A percentile compares a stretch with the other conserved stretches of the same genome.
phyloP scores from a whole-genome alignment of 2,329 filamentous ascomycete species.

The Aspergillus thermomutatus region DNA sequence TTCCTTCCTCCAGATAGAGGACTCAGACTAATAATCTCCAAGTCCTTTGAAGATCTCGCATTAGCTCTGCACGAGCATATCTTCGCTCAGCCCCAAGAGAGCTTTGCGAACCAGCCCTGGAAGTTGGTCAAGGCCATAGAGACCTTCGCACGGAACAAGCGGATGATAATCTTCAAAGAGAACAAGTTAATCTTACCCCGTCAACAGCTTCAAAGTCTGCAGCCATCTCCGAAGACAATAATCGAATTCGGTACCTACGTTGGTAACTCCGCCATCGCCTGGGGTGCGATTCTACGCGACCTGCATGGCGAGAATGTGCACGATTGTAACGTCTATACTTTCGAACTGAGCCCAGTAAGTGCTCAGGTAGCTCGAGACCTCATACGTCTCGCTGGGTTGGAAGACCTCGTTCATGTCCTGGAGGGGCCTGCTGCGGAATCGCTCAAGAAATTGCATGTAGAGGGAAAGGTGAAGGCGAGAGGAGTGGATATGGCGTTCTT shows the following conservation, averaged over 20 bases:
- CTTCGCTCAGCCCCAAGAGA: constrained; percentile 14
- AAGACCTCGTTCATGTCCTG: constrained; percentile 31
- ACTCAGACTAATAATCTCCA: neutral
- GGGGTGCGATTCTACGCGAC: constrained; percentile 22
- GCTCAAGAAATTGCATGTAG: constrained; percentile 22
- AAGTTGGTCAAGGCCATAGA: constrained; percentile 30
- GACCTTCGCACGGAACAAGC: constrained; percentile 25
- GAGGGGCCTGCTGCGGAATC: constrained; percentile 31
- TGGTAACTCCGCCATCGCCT: constrained; percentile 36
- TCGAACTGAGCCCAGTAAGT: constrained; percentile 33
- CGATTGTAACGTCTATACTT: constrained; percentile 30
- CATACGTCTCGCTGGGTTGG: constrained; percentile 32
- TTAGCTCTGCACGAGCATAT: constrained; percentile 17
- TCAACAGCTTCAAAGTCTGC: constrained; percentile 18
- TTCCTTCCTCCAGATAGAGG: neutral
- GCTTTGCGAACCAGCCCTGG: constrained; percentile 24
- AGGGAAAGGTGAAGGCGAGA: constrained; percentile 22
- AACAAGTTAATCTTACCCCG: constrained; percentile 25
- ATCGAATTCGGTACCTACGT: constrained; percentile 38
- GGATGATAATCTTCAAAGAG: constrained; percentile 32
- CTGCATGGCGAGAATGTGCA: constrained; percentile 17
- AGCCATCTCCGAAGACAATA: constrained; percentile 27
- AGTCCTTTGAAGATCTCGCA: constrained; percentile 7
- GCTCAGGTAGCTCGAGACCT: constrained; percentile 31
- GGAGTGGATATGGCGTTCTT: constrained; percentile 37